Conservation (phyloP, 176 grass and related monocot genomes). For the Microstegium vimineum region DNA sequence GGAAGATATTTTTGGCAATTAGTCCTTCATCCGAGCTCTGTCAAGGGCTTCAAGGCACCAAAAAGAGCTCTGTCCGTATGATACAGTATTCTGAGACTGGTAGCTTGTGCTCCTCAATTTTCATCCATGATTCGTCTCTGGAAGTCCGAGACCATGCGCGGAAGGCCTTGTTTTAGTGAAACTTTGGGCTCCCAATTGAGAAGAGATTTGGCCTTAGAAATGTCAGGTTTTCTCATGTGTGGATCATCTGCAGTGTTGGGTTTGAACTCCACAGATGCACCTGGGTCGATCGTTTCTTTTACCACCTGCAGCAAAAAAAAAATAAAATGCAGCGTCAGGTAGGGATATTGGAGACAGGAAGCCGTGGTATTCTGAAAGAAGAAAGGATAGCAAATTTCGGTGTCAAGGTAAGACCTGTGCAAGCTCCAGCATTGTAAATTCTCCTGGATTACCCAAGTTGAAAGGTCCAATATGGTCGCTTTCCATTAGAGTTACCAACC, state of each 20-base stretch:
- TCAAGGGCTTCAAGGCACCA: constrained; percentile 18
- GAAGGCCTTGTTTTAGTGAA: constrained; percentile 71
- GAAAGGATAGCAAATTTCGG: background rate
- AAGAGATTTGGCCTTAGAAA: constrained; percentile 75
- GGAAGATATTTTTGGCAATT: background rate
- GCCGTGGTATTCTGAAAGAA: background rate
- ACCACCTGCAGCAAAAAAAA: constrained; percentile 56
- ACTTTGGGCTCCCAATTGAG: constrained; percentile 91
- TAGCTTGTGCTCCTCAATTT: constrained; percentile 31
- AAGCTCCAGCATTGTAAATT: constrained; percentile 97
- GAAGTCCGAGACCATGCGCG: constrained; percentile 86
- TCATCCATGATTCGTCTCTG: constrained; percentile 78
- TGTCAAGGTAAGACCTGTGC: constrained; percentile 56
- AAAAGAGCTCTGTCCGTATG: constrained; percentile 29
- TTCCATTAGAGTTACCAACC: constrained; percentile 85
- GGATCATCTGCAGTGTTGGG: constrained; percentile 90
- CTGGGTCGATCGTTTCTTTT: constrained; percentile 84
- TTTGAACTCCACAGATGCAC: constrained; percentile 72
- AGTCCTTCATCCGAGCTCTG: constrained; percentile 12
- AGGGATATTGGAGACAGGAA: background rate
- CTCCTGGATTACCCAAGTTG: constrained; percentile 95
- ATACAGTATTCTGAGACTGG: constrained; percentile 23
- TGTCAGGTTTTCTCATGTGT: constrained; percentile 98
- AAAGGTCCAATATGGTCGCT: constrained; percentile 79
- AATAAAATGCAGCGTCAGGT: background rate